Percentiles rank a stretch among this genome's conserved stretches.
Evolutionary conservation across 1,284 basidiomycete species (phyloP).

Genomic region (Melampsora americana): DNA sequence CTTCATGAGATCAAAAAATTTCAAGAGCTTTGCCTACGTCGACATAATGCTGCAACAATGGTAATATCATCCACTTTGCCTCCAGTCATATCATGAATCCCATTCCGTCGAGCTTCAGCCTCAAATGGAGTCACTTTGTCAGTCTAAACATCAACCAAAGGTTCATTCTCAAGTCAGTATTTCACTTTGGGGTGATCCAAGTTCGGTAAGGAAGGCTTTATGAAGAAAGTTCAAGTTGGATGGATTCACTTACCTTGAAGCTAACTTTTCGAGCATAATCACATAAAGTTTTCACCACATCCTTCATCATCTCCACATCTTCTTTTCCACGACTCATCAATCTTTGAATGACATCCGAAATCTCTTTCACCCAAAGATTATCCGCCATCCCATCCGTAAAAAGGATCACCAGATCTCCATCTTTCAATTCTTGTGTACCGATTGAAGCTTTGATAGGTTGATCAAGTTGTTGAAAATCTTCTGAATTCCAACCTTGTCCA

Average conservation of each 20-base stretch:
- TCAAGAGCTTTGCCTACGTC: neutral
- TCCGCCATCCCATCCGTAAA: constrained; percentile 36
- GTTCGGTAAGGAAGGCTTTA: neutral
- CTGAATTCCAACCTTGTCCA: neutral
- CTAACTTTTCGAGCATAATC: constrained; percentile 7
- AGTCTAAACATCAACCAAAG: neutral
- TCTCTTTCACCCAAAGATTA: constrained; percentile 38
- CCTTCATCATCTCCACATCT: constrained; percentile 3
- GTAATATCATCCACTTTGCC: constrained; percentile 41
- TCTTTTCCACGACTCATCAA: neutral
- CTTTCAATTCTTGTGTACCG: neutral
- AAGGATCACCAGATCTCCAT: constrained; percentile 35
- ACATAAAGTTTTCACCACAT: constrained; percentile 9
- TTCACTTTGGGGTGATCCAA: neutral
- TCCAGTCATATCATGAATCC: constrained; percentile 36
- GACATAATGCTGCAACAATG: constrained; percentile 8
- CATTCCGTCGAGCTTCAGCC: constrained; percentile 22
- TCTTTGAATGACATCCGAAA: neutral
- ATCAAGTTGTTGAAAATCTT: constrained; percentile 11
- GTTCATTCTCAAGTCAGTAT: neutral
- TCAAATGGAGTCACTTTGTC: constrained; percentile 32
- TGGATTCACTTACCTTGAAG: constrained; percentile 18
- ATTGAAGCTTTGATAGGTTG: constrained; percentile 21
- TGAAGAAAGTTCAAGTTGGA: neutral
- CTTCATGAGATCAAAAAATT: too few relatives aligned